phyloP scores from a whole-genome alignment of 148 eudicot species.

The Silene conica region DNA sequence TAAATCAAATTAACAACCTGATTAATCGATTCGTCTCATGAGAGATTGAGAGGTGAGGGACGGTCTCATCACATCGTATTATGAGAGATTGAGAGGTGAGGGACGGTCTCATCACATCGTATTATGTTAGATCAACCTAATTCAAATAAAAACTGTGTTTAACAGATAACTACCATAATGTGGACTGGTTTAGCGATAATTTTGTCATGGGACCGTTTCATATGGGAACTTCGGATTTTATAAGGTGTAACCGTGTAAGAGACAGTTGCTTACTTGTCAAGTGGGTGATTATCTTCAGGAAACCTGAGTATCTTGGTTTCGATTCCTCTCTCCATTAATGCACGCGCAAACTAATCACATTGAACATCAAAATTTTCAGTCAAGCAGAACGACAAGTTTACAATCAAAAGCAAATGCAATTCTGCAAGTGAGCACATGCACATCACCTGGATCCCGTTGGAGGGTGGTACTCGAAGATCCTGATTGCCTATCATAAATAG shows the following conservation, averaged over 20 bases:
- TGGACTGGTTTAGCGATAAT: not conserved
- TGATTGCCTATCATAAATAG: slow-evolving; percentile 74
- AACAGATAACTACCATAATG: not conserved
- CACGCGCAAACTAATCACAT: slow-evolving; percentile 62
- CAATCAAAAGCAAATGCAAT: not conserved
- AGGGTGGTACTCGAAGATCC: slow-evolving; percentile 88
- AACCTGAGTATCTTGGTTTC: slow-evolving; percentile 64
- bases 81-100: too few relatives aligned
- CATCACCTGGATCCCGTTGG: slow-evolving; percentile 79
- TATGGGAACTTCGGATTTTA: not conserved
- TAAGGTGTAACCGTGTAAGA: not conserved
- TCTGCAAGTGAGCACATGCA: slow-evolving; percentile 15
- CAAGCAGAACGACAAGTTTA: not conserved
- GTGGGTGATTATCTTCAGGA: slow-evolving; percentile 71
- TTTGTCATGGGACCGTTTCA: not conserved
- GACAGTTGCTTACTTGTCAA: slow-evolving; percentile 50
- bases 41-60: too few relatives aligned
- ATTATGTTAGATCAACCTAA: too few relatives aligned
- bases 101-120: too few relatives aligned
- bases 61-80: too few relatives aligned
- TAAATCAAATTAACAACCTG: not conserved
- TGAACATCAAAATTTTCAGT: not conserved
- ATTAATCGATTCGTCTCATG: not conserved
- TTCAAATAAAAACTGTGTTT: too few relatives aligned
- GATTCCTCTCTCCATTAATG: slow-evolving; percentile 77